Evolutionary conservation across 2,329 filamentous ascomycete genomes (phyloP), one percentile per base, ranked within the genome.

Genomic region (Mycosphaerella sp.): DNA sequence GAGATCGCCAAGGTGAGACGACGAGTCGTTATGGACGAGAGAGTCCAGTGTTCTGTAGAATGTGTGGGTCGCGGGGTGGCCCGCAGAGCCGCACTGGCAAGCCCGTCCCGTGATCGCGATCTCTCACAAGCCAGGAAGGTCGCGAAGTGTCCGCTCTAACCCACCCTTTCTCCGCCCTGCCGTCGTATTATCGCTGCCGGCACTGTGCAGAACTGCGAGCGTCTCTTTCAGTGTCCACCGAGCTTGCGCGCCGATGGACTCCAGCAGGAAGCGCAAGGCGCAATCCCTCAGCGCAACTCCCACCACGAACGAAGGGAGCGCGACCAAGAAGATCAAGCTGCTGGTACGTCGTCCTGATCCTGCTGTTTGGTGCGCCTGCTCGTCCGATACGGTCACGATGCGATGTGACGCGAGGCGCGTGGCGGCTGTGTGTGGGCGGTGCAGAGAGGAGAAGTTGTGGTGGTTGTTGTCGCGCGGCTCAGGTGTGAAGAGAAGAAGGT

Each of bases 281-380:
- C 71, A 73, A 49, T 65, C 66, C 61, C 69, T 70, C 56, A 71
- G 70, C 58, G 72, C 71, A 59, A 71, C 75, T 48, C 77, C 79
- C 48, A 65, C 56, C 21, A 45, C 56, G 21, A 48, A 67, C 60
- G 77, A 76, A 57, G 72, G 73, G 60, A 77, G 76, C 65, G 74
- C 76, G 63, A 70, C 75, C 56, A 83, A 82, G 73, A 76, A 78
- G 65, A 73, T 76, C 68, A 80, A 79, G 70, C 62, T 77, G 53
- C 73, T 78, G 71, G 79, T 82, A 74, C 72, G 79, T 80, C 41
- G 42, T 34, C 44, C 12, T n/a, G 32, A 41, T 32, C 35, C 48
- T 44, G 43, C 42, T 47, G 10, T 46, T 25, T 25, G 21, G 21
- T 17, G 14, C 32, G 44, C 44, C n/a, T 18, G 21, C 48, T 41